Evolutionary conservation across 2,329 filamentous ascomycete species (phyloP).

Genomic region (Parastagonospora nodorum): DNA sequence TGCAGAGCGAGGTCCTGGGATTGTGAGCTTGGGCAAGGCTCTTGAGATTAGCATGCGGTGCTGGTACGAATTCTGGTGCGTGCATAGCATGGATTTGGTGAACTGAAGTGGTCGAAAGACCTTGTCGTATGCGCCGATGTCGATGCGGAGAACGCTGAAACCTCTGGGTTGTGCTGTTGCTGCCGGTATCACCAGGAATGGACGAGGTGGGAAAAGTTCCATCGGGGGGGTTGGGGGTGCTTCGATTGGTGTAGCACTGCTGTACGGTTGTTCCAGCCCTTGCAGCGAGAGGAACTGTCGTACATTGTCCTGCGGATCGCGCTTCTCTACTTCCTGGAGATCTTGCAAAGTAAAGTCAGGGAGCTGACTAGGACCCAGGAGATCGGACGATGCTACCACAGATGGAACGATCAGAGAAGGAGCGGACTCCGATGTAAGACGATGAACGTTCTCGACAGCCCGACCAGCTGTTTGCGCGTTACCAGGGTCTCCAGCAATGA

Average conservation of each 20-base stretch:
- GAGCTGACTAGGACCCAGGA: constrained; percentile 72
- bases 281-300: constrained; percentile 90
- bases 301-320: constrained; percentile 91
- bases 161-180: constrained; percentile 30
- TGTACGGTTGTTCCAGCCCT: constrained; percentile 64
- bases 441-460: constrained; percentile 59
- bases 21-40: constrained; percentile 62
- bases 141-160: constrained; percentile 43
- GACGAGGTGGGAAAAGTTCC: constrained; percentile 47
- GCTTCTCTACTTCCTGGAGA: constrained; percentile 70
- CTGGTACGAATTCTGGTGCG: constrained; percentile 48
- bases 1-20: constrained; percentile 53
- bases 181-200: constrained; percentile 37
- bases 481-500: constrained; percentile 78
- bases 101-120: constrained; percentile 34
- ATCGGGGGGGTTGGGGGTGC: constrained; percentile 46
- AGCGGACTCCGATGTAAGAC: constrained; percentile 74
- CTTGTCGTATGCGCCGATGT: constrained; percentile 40
- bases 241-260: constrained; percentile 69
- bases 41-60: constrained; percentile 58
- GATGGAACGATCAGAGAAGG: constrained; percentile 60
- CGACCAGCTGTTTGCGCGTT: constrained; percentile 70
- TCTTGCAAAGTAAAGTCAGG: constrained; percentile 73
- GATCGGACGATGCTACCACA: constrained; percentile 87
- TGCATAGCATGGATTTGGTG: constrained; percentile 43